Evolutionary conservation across 1,284 basidiomycete species (phyloP), one percentile per base, ranked within the genome.

Genomic region (Entoloma clypeatum): DNA sequence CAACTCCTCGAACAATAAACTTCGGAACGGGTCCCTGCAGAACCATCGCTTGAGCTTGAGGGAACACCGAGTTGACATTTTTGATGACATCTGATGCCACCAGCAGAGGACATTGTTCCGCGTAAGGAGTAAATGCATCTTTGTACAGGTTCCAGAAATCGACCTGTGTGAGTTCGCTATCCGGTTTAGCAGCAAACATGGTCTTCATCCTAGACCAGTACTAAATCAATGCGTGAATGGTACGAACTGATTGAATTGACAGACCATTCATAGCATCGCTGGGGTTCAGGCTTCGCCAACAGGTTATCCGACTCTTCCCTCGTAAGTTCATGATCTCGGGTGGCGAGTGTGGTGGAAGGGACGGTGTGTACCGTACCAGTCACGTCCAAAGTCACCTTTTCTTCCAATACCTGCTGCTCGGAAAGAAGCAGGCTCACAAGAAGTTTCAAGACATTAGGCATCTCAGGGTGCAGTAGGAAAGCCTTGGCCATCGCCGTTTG

Each of bases 141-240:
- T 86, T 85, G 65, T 94, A 94, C 9, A 90, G 69, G 43, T 78
- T 87, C 90, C 90, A 94, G 50, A 94, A 87, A 48, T 89, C 86
- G 40, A 92, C 88, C 62, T 94, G 91, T 0, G 90, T 91, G 33
- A 93, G 67, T 54, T 92, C 88, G 6, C 80, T 78, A 2, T 82
- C 77, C 1, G 77, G 59, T 44, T 81, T 79, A 14, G 77, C 65
- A 7, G 81, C 69, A 54, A 91, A 93, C 72, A 91, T 81, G 7
- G 69, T 60, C 54, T 76, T 80, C 85, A 94, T 91, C 90, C 89
- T 92, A 22, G 36, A 43, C 35, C 22, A 47, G 28, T 39, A 31
- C 5, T 4, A 18, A 35, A 21, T 33, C 34, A 19, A 33, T 35
- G 3, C 49, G 35, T 10, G 31, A 43, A 17, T 10, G 5, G 30